A percentile compares a stretch with the other conserved stretches of the same genome.
Evolutionary conservation across 345 rosid genomes (phyloP).

Genomic region (Hypericum perforatum): DNA sequence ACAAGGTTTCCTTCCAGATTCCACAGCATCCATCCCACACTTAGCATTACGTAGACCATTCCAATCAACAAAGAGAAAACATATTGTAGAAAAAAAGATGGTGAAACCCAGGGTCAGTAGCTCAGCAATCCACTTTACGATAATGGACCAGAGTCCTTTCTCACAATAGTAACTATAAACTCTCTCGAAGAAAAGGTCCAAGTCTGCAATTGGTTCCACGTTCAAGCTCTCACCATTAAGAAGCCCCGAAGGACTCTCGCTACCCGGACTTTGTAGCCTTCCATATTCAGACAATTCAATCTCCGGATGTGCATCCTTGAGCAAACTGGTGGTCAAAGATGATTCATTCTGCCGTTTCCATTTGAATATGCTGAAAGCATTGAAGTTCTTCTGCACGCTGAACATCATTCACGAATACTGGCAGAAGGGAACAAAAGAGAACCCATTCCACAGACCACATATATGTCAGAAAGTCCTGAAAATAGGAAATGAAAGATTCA

Average conservation of each 20-base stretch:
- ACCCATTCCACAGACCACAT: slow-evolving; percentile 65
- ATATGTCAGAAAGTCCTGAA: slow-evolving; percentile 8
- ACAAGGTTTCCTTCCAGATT: slow-evolving; percentile 91
- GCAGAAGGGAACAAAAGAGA: slow-evolving; percentile 48
- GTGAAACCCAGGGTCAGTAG: slow-evolving; percentile 82
- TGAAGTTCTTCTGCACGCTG: slow-evolving; percentile 51
- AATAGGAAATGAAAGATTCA: too few relatives aligned
- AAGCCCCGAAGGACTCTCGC: slow-evolving; percentile 93
- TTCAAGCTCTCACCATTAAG: slow-evolving; percentile 86
- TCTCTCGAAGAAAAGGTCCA: slow-evolving; percentile 89
- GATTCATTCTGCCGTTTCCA: slow-evolving; percentile 66
- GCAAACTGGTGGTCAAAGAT: slow-evolving; percentile 69
- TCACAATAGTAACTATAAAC: slow-evolving; percentile 88
- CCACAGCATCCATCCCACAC: slow-evolving; percentile 98
- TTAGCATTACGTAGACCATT: slow-evolving; percentile 96
- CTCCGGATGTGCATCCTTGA: slow-evolving; percentile 67
- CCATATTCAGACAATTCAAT: slow-evolving; percentile 81
- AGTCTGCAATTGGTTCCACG: slow-evolving; percentile 71
- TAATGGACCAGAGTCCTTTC: slow-evolving; percentile 94
- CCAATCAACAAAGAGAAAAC: slow-evolving; percentile 92
- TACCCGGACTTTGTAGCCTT: slow-evolving; percentile 82
- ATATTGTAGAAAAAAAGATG: slow-evolving; percentile 92
- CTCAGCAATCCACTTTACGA: slow-evolving; percentile 91
- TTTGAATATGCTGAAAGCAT: slow-evolving; percentile 50
- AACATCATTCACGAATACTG: slow-evolving; percentile 70